These are phyloP conservation scores for sorghum (Sorghum bicolor) DNA, from an alignment of 176 grass and related monocot genomes.

Conservation along the genomic window DNA sequence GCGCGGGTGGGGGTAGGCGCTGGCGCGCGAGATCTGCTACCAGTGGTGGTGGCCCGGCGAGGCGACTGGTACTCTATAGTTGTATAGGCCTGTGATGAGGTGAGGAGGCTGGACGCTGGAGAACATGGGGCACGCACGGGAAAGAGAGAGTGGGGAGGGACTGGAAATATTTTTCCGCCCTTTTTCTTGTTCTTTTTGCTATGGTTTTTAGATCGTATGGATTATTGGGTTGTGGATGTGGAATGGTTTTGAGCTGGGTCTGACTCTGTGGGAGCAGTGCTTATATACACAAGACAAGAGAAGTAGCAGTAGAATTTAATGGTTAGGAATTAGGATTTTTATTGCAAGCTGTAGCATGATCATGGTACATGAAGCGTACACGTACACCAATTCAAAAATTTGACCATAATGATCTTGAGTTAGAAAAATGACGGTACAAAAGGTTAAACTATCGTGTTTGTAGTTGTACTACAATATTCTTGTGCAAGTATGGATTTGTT, in stretches of 20 bases:
- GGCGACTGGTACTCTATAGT: conserved; percentile 2
- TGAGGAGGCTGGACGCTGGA: conserved; percentile 23
- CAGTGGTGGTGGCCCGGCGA: conserved; percentile 25
- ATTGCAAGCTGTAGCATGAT: background rate
- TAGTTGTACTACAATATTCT: too few species aligned
- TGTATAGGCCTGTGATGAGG: conserved; percentile 21
- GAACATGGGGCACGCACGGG: conserved; percentile 25
- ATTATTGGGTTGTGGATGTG: background rate
- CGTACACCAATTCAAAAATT: background rate
- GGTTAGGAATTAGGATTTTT: background rate
- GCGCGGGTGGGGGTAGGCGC: conserved; percentile 16
- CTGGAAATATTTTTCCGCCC: background rate
- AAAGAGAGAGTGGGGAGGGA: background rate
- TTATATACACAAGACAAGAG: background rate
- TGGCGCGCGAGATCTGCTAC: conserved; percentile 37
- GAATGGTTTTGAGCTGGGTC: background rate
- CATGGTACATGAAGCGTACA: background rate
- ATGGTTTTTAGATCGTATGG: background rate
- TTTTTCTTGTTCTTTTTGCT: background rate
- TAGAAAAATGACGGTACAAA: too few species aligned
- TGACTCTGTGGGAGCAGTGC: background rate
- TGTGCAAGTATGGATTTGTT: too few species aligned
- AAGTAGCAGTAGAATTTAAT: background rate
- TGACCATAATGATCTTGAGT: too few species aligned
- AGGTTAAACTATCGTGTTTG: too few species aligned